A percentile compares a stretch with the other conserved stretches of the same genome.
These are phyloP conservation scores for Akanthomyces dipterigenus DNA, from an alignment of 2,329 filamentous ascomycete genomes.

Conservation along the genomic window DNA sequence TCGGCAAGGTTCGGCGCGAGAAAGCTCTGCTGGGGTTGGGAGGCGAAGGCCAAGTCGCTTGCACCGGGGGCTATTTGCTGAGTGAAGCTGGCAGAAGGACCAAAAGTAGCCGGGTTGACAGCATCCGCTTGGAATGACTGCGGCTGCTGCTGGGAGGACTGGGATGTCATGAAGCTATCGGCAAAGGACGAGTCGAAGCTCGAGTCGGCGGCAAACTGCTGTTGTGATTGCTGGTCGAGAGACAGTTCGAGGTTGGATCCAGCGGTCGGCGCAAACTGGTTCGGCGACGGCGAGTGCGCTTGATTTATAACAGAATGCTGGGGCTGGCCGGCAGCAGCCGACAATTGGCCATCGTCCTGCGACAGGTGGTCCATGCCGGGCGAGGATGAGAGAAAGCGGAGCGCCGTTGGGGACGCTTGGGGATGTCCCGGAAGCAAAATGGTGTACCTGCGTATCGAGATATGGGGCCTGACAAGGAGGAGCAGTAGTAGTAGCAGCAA, in stretches of 20 bases:
- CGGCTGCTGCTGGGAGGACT: constrained; percentile 24
- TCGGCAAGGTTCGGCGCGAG: constrained; percentile 45
- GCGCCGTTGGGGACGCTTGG: constrained; percentile 8
- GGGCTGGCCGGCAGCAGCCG: constrained; percentile 47
- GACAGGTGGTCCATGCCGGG: constrained; percentile 9
- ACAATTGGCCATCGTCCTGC: constrained; percentile 45
- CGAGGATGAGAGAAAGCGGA: constrained; percentile 1
- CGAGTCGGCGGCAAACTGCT: constrained; percentile 39
- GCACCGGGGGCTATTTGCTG: constrained; percentile 36
- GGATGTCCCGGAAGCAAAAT: constrained; percentile 2
- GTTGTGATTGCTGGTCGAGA: constrained; percentile 42
- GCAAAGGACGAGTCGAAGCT: constrained; percentile 41
- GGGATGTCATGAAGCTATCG: constrained; percentile 38
- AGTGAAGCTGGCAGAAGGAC: constrained; percentile 36
- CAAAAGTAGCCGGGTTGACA: constrained; percentile 25
- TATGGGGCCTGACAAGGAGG: constrained; percentile 1
- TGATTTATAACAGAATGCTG: constrained; percentile 60
- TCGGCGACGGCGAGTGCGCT: constrained; percentile 57
- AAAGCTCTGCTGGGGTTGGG: constrained; percentile 38
- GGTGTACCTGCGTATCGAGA: constrained; percentile 7
- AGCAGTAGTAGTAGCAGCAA: not conserved
- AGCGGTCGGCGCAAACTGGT: constrained; percentile 43
- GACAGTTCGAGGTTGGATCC: constrained; percentile 47
- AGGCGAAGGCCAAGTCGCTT: constrained; percentile 25
- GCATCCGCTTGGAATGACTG: constrained; percentile 25